Conservation (phyloP, 768 basidiomycete species). For the Suillus plorans region DNA sequence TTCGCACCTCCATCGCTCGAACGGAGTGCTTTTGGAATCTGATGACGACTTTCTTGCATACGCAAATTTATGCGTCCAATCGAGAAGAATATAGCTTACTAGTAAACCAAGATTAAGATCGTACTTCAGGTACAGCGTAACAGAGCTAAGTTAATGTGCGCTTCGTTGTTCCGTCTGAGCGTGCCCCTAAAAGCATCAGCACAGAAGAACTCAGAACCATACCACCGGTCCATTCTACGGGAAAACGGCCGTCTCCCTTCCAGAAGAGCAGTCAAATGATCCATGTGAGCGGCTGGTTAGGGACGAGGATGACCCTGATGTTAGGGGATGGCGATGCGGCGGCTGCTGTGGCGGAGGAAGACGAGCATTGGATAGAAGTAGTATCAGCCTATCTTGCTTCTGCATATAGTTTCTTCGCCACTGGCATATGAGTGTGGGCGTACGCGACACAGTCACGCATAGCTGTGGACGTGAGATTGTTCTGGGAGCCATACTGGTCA, state of each 20-base stretch:
- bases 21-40: not conserved
- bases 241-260: not conserved
- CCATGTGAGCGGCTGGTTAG: slow-evolving; percentile 12
- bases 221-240: not conserved
- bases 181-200: not conserved
- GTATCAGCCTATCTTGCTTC: slow-evolving; percentile 52
- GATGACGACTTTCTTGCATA: not conserved
- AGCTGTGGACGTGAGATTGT: slow-evolving; percentile 73
- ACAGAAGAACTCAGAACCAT: not conserved
- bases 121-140: not conserved
- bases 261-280: slow-evolving; percentile 10
- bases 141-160: not conserved
- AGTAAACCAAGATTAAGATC: not conserved
- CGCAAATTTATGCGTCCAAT: not conserved
- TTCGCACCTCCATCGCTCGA: not conserved
- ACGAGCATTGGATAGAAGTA: slow-evolving; percentile 50
- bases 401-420: slow-evolving; percentile 64
- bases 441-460: slow-evolving; percentile 53
- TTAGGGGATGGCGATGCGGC: slow-evolving; percentile 31
- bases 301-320: slow-evolving; percentile 35
- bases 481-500: slow-evolving; percentile 54
- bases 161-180: not conserved
- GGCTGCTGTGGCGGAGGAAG: slow-evolving; percentile 30
- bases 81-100: not conserved
- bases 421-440: not conserved